phyloP scores from a whole-genome alignment of 495 filamentous ascomycete species.

The Lophiotrema nucula region DNA sequence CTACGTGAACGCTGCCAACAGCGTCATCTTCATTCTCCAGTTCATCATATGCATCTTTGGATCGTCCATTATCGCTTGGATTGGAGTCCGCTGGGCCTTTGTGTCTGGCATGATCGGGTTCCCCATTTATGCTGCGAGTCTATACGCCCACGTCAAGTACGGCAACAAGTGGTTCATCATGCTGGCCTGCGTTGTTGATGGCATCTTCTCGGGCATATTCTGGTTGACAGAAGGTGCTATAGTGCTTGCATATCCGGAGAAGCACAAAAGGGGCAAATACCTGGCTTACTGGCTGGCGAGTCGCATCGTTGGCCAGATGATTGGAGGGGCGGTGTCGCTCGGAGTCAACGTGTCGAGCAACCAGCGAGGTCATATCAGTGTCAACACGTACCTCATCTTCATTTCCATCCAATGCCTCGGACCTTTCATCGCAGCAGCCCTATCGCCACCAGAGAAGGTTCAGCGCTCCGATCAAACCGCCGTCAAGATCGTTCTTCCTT shows the following conservation, averaged over 20 bases:
- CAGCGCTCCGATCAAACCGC: background rate
- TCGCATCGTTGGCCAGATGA: background rate
- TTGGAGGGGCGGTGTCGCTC: background rate
- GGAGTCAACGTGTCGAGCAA: background rate
- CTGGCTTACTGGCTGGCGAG: background rate
- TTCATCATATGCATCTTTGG: conserved; percentile 3
- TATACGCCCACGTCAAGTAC: conserved; percentile 4
- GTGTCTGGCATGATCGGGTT: conserved; percentile 3
- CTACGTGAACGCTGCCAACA: background rate
- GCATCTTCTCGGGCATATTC: background rate
- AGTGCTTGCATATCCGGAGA: background rate
- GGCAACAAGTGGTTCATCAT: background rate
- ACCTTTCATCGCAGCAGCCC: background rate
- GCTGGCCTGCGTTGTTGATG: background rate
- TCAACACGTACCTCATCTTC: background rate
- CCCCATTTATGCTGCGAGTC: conserved; percentile 1
- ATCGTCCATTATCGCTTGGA: background rate
- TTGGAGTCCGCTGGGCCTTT: background rate
- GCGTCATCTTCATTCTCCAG: conserved; percentile 1
- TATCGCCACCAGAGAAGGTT: background rate
- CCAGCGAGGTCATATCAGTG: background rate
- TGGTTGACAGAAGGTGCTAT: background rate
- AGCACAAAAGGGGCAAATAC: background rate
- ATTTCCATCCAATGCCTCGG: background rate
- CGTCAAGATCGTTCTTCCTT: background rate